phyloP scores from a whole-genome alignment of 2,329 filamentous ascomycete genomes.

The Aspergillus udagawae region DNA sequence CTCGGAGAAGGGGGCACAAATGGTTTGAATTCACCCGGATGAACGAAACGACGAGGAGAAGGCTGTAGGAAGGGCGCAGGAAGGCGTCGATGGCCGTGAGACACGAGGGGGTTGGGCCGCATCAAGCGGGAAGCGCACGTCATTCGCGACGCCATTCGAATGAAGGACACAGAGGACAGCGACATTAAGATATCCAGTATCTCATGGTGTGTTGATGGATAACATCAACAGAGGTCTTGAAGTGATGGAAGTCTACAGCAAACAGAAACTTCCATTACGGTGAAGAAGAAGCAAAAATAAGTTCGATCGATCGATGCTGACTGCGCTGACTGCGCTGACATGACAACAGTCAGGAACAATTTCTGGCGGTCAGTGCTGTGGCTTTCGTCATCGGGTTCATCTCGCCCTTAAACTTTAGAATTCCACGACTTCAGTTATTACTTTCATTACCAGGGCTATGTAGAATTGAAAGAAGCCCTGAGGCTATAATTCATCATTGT shows the following conservation, averaged over 20 bases:
- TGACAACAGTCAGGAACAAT: neutral
- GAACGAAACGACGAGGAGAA: constrained; percentile 13
- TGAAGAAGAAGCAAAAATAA: neutral
- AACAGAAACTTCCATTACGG: neutral
- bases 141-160: constrained; percentile 8
- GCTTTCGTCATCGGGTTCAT: neutral
- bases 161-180: neutral
- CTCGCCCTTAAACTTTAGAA: too few relatives aligned
- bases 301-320: neutral
- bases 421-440: neutral
- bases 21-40: constrained; percentile 54
- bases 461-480: neutral
- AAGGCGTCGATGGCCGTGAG: constrained; percentile 1
- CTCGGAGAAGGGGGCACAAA: constrained; percentile 73
- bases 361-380: neutral
- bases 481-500: constrained; percentile 17
- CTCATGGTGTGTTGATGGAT: neutral
- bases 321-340: neutral
- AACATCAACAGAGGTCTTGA: neutral
- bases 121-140: constrained; percentile 3
- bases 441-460: neutral
- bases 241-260: neutral
- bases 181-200: neutral
- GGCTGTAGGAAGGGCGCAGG: neutral
- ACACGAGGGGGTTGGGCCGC: constrained; percentile 1